Percentiles rank a stretch among this genome's conserved stretches.
phyloP scores from a whole-genome alignment of 495 filamentous ascomycete species.

The Daldinia caldariorum region DNA sequence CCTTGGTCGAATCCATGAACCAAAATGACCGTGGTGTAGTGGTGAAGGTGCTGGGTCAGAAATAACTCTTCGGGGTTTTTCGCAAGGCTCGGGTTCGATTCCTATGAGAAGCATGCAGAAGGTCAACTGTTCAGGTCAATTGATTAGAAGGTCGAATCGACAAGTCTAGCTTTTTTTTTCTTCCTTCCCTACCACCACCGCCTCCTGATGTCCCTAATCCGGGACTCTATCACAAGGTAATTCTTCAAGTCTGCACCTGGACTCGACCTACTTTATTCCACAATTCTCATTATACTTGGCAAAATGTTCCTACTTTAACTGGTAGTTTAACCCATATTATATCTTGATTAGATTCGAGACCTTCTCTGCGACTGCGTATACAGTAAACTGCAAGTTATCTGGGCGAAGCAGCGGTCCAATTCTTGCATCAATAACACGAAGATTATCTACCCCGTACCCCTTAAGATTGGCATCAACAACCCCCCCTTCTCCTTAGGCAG shows the following conservation, averaged over 20 bases:
- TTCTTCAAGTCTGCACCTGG: too few relatives aligned
- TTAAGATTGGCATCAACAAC: neutral
- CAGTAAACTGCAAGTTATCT: neutral
- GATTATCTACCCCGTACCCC: neutral
- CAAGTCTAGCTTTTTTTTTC: neutral
- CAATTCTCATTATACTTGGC: neutral
- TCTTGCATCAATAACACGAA: neutral
- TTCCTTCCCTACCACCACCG: neutral
- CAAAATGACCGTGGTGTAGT: neutral
- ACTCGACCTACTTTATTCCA: neutral
- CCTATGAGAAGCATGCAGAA: neutral
- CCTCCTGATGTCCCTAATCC: too few relatives aligned
- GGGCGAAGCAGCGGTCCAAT: neutral
- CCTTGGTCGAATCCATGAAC: neutral
- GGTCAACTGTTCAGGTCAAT: conserved; percentile 5
- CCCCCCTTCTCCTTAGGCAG: neutral
- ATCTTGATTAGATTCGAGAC: neutral
- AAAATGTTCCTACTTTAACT: neutral
- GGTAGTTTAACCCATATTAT: neutral
- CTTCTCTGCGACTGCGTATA: neutral
- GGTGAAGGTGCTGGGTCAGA: neutral
- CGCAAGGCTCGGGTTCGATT: neutral
- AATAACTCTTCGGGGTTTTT: neutral
- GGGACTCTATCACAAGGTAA: too few relatives aligned
- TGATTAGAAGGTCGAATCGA: conserved; percentile 1